Base-by-base conservation (phyloP, 768 basidiomycete genomes). In the Hortiboletus campestris region DNA sequence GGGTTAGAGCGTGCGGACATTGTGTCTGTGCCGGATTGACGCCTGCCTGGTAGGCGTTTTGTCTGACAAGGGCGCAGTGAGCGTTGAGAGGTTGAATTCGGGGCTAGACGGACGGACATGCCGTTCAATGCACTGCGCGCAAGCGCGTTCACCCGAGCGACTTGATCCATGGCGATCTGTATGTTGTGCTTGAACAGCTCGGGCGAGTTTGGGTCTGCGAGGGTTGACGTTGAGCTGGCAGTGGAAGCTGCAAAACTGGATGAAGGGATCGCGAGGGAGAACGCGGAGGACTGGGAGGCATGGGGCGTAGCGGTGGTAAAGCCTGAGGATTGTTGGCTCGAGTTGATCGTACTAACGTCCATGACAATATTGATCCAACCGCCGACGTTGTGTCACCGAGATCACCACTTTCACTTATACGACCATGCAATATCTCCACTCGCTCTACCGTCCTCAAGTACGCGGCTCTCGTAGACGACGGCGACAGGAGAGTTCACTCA, bases 361-460 rank as follows among this genome's bases (percentile, higher is more conserved):
- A 59, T 56, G 29, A 20, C 28, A 6, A 16, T 39, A 6, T n/a
- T n/a, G 6, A 25, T 25, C 2, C 25, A 4, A 31, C 74, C 78
- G 1, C 84, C 84, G 19, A 82, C 82, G 17, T 67, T 76, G 12
- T 64, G 67, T 20, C 61, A 73, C 75, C 46, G 67, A 62, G 41
- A 76, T 86, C 40, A 58, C 71, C 11, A 63, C 72, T 1, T 63
- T 66, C 25, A 3, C 25, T 25, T 25, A 4, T 25, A 60, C 76
- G 5, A n/a, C 66, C 16, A 54, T 71, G 41, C 70, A 63, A 22
- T 84, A 83, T 57, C 75, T 91, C 12, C 76, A 76, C 4, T 55
- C 60, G 9, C 67, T 89, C 13, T 90, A 84, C 69, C 80, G 72
- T 47, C 87, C 89, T 2, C 77, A 76, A 36, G 81, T 90, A 2